These are phyloP conservation scores for Acanthamoeba royreba DNA, from an alignment of 208 protist genomes.

Conservation along the genomic window DNA sequence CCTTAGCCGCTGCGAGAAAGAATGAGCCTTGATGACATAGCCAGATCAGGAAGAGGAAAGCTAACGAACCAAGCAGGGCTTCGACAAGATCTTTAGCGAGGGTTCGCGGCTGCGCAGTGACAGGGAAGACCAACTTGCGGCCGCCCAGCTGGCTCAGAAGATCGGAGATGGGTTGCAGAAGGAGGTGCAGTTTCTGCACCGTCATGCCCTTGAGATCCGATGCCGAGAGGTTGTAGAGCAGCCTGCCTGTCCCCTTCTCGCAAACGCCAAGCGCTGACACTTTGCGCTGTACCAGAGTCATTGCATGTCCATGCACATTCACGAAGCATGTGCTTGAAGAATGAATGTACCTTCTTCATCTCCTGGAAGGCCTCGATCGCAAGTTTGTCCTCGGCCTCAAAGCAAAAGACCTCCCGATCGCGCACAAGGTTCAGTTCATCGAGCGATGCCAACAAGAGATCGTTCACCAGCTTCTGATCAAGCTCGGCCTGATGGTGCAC, in stretches of 20 bases:
- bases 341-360: neutral
- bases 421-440: neutral
- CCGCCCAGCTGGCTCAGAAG: neutral
- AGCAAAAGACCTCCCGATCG: neutral
- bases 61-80: neutral
- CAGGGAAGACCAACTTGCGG: neutral
- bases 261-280: neutral
- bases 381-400: neutral
- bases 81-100: neutral
- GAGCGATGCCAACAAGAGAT: neutral
- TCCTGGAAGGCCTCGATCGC: neutral
- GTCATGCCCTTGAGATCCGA: conserved; percentile 23
- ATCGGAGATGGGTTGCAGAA: neutral
- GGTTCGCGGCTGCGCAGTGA: neutral
- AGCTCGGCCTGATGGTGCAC: neutral
- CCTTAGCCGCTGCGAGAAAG: neutral
- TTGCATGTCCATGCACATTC: too few relatives aligned
- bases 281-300: neutral
- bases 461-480: neutral
- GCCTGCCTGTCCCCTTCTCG: neutral
- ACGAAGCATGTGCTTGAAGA: too few relatives aligned
- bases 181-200: neutral
- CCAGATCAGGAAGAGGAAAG: too few relatives aligned
- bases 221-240: conserved; percentile 11
- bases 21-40: too few relatives aligned